phyloP scores from a whole-genome alignment of 352 stramenopile genomes.

The Pythium insidiosum region DNA sequence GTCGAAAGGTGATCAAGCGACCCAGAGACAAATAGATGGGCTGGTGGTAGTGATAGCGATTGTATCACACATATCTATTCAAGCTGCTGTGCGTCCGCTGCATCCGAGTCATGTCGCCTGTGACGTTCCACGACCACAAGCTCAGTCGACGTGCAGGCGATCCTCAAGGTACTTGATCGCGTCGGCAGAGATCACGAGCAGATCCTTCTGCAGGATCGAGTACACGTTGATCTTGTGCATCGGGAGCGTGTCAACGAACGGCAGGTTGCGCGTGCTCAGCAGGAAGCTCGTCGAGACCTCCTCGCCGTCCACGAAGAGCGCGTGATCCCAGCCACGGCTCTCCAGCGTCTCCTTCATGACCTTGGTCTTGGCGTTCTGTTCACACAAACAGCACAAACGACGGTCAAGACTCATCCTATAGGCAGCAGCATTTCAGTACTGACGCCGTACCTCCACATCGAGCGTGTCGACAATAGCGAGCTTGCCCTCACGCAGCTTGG shows the following conservation, averaged over 20 bases:
- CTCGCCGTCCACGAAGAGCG: constrained; percentile 75
- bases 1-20: too few species aligned
- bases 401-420: too few species aligned
- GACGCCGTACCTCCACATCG: constrained; percentile 50
- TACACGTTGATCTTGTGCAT: constrained; percentile 89
- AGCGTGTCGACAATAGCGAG: constrained; percentile 75
- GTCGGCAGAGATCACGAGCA: constrained; percentile 80
- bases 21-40: too few species aligned
- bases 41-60: background rate
- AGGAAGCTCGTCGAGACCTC: constrained; percentile 70
- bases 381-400: background rate
- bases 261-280: constrained; percentile 80
- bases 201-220: constrained; percentile 85
- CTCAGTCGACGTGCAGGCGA: constrained; percentile 75
- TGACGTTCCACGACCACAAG: background rate
- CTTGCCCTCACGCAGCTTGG: constrained; percentile 84
- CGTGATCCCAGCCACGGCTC: constrained; percentile 77
- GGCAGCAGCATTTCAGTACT: too few species aligned
- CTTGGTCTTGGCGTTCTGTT: constrained; percentile 71
- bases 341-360: constrained; percentile 78
- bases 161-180: constrained; percentile 86
- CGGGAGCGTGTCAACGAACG: constrained; percentile 73
- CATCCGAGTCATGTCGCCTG: background rate
- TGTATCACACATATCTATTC: background rate
- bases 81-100: background rate